phyloP scores from a whole-genome alignment of 2,329 filamentous ascomycete genomes.

The Hymenoscyphus fructigenus region DNA sequence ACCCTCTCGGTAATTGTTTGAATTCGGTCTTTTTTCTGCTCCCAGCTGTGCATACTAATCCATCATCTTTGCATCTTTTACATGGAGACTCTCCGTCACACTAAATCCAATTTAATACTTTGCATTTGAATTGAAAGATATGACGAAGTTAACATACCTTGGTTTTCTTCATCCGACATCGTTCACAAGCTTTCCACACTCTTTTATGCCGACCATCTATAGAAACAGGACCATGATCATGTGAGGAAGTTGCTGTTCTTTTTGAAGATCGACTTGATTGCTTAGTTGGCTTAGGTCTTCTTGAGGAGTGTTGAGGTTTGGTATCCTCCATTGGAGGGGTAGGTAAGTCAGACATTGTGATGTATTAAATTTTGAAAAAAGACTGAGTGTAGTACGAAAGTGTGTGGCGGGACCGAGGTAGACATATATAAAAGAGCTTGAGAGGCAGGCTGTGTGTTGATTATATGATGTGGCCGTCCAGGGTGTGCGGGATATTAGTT shows the following conservation, averaged over 20 bases:
- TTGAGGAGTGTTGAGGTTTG: conserved; percentile 20
- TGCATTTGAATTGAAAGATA: not conserved
- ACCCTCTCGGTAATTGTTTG: conserved; percentile 64
- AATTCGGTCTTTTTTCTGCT: conserved; percentile 67
- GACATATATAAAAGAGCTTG: conserved; percentile 19
- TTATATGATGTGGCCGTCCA: conserved; percentile 26
- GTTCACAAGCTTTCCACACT: conserved; percentile 66
- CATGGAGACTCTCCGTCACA: conserved; percentile 66
- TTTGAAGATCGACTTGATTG: conserved; percentile 24
- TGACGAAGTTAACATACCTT: conserved; percentile 46
- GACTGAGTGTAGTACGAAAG: conserved; percentile 1
- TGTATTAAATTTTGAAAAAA: not conserved
- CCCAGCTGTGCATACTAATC: conserved; percentile 61
- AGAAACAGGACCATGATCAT: conserved; percentile 42
- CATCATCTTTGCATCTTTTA: conserved; percentile 66
- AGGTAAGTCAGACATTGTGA: conserved; percentile 22
- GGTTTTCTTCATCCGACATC: conserved; percentile 69
- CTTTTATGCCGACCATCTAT: conserved; percentile 59
- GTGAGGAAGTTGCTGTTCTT: conserved; percentile 18
- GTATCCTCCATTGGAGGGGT: conserved; percentile 26
- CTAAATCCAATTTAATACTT: conserved; percentile 38
- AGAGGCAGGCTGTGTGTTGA: conserved; percentile 15
- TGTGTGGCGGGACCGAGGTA: conserved; percentile 1
- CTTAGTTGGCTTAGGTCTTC: conserved; percentile 27
- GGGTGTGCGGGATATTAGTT: conserved; percentile 23